Conservation (phyloP, 2,329 filamentous ascomycete species). For the Claviceps spartinae region DNA sequence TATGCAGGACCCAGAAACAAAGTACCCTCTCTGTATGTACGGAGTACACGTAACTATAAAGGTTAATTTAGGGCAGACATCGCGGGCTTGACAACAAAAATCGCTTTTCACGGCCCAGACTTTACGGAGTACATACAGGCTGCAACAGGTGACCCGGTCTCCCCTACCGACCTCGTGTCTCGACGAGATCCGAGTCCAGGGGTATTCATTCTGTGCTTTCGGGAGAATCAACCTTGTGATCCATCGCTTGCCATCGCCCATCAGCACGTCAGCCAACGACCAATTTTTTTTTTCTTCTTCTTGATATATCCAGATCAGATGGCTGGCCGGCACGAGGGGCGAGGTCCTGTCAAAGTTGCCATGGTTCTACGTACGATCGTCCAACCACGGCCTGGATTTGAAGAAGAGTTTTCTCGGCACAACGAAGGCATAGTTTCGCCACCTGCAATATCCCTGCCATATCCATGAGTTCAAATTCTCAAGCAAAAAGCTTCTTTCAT, state of each 20-base stretch:
- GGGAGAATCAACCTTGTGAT: constrained; percentile 7
- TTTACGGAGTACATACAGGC: not conserved
- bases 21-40: too few relatives aligned
- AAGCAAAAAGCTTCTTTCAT: not conserved
- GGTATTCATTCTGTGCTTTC: not conserved
- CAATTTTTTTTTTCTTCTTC: not conserved
- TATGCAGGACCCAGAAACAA: too few relatives aligned
- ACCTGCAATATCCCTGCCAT: not conserved
- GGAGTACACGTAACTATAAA: too few relatives aligned
- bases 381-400: not conserved
- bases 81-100: too few relatives aligned
- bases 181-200: too few relatives aligned
- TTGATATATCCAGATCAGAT: not conserved
- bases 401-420: constrained; percentile 1
- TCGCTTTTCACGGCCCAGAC: too few relatives aligned
- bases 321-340: not conserved
- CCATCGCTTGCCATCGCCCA: not conserved
- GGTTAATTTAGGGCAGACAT: too few relatives aligned
- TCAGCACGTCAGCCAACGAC: not conserved
- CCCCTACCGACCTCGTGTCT: too few relatives aligned
- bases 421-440: not conserved
- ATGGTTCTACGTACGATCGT: not conserved
- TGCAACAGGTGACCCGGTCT: not conserved
- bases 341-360: not conserved
- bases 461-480: too few relatives aligned